Base-by-base conservation (phyloP, 1,139 yeast genomes). In the Torulaspora globosa region DNA sequence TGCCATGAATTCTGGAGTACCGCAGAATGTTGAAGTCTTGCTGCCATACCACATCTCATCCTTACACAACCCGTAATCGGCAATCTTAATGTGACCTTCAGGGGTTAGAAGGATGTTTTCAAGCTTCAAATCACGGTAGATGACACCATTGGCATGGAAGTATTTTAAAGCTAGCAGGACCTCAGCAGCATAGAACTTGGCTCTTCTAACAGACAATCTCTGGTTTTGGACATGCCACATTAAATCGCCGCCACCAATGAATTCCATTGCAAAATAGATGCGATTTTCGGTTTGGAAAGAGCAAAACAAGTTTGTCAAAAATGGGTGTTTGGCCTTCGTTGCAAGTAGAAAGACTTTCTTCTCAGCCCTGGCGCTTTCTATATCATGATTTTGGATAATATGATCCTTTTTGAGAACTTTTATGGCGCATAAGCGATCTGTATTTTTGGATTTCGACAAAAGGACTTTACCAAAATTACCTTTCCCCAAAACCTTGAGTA, bases 141-240 rank as follows among this genome's bases (percentile, higher is more conserved):
- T 87, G 46, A 92, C 94, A 36, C 97, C 97, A 61, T 88, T 86
- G 51, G 89, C 96, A 68, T 92, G 99, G 74, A 92, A 84, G 65
- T 88, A 86, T 63, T 92, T 86, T 63, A 92, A 74, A 0, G 95
- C 98, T 46, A 92, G 70, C 54, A 90, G 73, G 1, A 94, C 97
- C 66, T 92, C 98, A 41, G 97, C 95, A 2, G 98, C 97, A 67
- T 92, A 94, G 64, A 89, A 92, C 67, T 90, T 94, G 12, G 98
- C 98, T 56, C 97, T 76, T 56, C 86, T 80, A 16, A 92, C 84
- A 2, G 96, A 83, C 62, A 92, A 85, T 59, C 94, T 76, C 47
- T 87, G 86, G 62, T 88, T 88, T 67, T 92, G 98, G 59, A 92
- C 94, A 66, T 92, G 99, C 95, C 97, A 89, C 98, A 92, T 92